These are phyloP conservation scores for Turritis glabra DNA, from an alignment of 345 rosid species.

Conservation along the genomic window DNA sequence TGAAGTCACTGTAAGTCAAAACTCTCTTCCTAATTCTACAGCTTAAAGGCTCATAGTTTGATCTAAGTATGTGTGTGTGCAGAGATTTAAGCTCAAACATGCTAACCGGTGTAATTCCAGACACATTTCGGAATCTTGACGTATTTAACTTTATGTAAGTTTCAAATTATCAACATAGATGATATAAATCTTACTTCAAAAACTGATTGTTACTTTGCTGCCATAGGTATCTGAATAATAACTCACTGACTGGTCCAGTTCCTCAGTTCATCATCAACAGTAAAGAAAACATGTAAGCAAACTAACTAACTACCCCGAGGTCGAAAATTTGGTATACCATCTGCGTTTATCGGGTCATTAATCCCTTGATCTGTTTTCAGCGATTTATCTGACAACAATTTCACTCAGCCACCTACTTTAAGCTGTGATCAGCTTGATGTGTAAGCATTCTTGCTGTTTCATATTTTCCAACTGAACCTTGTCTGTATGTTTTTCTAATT, in stretches of 20 bases:
- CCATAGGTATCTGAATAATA: constrained; percentile 71
- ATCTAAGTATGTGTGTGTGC: constrained; percentile 7
- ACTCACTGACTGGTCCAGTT: constrained; percentile 67
- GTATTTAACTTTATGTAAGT: constrained; percentile 50
- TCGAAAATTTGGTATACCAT: not conserved
- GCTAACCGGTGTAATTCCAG: constrained; percentile 59
- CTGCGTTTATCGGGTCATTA: not conserved
- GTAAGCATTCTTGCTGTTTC: constrained; percentile 45
- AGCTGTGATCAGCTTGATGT: constrained; percentile 48
- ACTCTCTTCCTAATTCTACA: not conserved
- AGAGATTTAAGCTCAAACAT: constrained; percentile 87
- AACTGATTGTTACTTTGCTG: not conserved
- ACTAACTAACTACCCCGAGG: not conserved
- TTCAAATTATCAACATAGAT: not conserved
- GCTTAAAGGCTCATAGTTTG: not conserved
- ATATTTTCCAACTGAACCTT: not conserved
- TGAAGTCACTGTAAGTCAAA: constrained; percentile 58
- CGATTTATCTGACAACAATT: constrained; percentile 88
- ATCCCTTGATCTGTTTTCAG: constrained; percentile 42
- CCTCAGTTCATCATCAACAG: constrained; percentile 51
- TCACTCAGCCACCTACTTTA: constrained; percentile 43
- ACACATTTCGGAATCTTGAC: constrained; percentile 18
- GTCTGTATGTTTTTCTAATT: constrained; percentile 2
- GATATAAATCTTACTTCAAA: not conserved
- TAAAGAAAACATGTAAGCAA: constrained; percentile 43